Base-by-base conservation (phyloP, 148 eudicot species). In the Euryodendron excelsum region DNA sequence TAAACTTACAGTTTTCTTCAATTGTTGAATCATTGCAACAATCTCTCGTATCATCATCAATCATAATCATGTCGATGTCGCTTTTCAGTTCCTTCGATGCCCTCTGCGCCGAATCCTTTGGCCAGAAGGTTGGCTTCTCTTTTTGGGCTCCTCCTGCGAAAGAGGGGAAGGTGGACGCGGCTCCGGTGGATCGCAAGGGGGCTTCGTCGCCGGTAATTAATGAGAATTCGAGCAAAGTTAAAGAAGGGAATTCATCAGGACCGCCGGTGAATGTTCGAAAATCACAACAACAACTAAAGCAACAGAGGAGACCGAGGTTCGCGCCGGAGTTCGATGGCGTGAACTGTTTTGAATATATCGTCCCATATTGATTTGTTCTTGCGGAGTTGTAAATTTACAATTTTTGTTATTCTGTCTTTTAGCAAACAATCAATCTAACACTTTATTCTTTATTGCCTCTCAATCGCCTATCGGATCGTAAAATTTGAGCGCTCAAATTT, bases 271-370 rank as follows among this genome's bases (percentile, higher is more conserved):
- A n/a, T n/a, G n/a, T n/a, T n/a, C n/a, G n/a, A n/a, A n/a, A n/a
- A n/a, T n/a, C n/a, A n/a, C n/a, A n/a, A n/a, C n/a, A n/a, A n/a
- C n/a, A n/a, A n/a, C n/a, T n/a, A n/a, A n/a, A n/a, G n/a, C n/a
- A n/a, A n/a, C n/a, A 39, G 77, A 72, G 50, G 53, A 82, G 79
- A 31, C 84, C 83, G 71, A 80, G 88, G 9, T 82, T 87, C 60
- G 90, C 84, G 14, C 77, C 74, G n/a, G 88, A 87, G 55, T 73
- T 87, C 9, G 90, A 87, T 69, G 88, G 90, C 1, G 72, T 87
- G 47, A 81, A 87, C 66, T 87, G 88, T 39, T 87, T 82, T 30
- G 90, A 87, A 68, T 85, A 86, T 27, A 81, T 87, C 58, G 75
- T 87, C 33, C 82, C 79, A 17, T 50, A 6, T 50, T 50, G 55